Evolutionary conservation across 805 yeast genomes (phyloP), one percentile per base, ranked within the genome.

Genomic region (Citeromyces matritensis): DNA sequence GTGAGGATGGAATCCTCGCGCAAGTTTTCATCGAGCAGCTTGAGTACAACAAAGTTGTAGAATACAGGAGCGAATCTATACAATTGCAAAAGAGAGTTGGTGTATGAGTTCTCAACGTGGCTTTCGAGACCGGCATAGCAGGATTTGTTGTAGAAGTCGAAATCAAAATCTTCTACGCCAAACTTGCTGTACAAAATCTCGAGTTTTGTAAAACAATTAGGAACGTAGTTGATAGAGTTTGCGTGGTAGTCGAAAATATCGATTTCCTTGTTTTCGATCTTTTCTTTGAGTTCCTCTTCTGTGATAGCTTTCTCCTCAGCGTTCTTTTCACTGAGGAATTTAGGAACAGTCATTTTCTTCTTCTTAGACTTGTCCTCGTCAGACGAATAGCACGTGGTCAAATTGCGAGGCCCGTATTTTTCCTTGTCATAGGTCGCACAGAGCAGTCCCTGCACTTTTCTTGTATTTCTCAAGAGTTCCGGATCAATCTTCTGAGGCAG

Each of bases 131-230:
- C 96, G 2, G 96, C 71, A 34, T 60, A 76, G 2, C 45, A 38
- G 0, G 96, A 80, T 26, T 63, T 61, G 47, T 88, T 88, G 58
- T 79, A 88, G 43, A 74, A 78, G 33, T 69, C 75, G 48, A 91
- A 88, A 55, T 88, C 95, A 54, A 91, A 91, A 50, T 85, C 95
- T 42, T 79, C 84, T 21, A 91, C 85, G 17, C 98, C 98, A 51
- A 84, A 88, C 43, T 71, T 76, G 35, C 93, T 80, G 51, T 86
- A 88, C 27, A 77, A 67, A 33, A 88, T 81, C 37, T 77, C 80
- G 29, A 83, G 58, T 42, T 74, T 71, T 26, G 73, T 60, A 55
- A 78, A 88, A 24, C 86, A 80, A 32, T 76, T 75, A 1, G 95
- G 95, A 1, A 73, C 61, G 24, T 54, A 47, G 43, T 65, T 57